Evolutionary conservation across 768 basidiomycete genomes (phyloP), one percentile per base, ranked within the genome.

Genomic region (Multifurca ochricompacta): DNA sequence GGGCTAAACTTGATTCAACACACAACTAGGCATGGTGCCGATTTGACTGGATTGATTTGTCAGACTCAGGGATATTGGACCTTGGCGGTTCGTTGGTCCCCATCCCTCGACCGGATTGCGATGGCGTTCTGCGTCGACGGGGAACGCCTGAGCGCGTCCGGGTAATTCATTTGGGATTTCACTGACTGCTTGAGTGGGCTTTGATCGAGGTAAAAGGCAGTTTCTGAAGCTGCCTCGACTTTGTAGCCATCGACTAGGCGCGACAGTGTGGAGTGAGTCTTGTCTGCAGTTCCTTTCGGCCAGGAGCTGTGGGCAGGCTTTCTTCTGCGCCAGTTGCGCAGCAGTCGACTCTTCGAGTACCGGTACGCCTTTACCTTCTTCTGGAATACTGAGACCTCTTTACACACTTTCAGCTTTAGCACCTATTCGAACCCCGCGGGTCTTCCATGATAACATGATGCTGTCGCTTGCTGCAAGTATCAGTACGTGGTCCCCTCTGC

Each of bases 41-140:
- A 36, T 41, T 11, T 14, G 27, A 46, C 36, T 41, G 30, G 45
- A 34, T 18, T 14, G 40, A 39, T 19, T 53, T 47, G 30, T 36
- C 48, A 32, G 49, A 42, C 45, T 42, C 34, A 30, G 28, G 16
- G 45, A 2, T 46, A 21, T 18, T 14, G 39, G 32, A 16, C 34
- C 44, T 34, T 47, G 51, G 35, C 25, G 34, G 50, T 14, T 41
- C 37, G 56, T 44, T 41, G 56, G 50, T 48, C 34, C 45, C 35
- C n/a, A n/a, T 57, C 51, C 56, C 39, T 57, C 56, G 50, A 51
- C 56, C 50, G 31, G 56, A 48, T 30, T 40, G 50, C n/a, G 56
- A 25, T 21, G n/a, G 39, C 42, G 37, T 39, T 42, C 23, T 32
- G 32, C 34, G 19, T 52, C 40, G 40, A 51, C 32, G 50, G 32